Evolutionary conservation across 306 rosid genomes (phyloP), one percentile per base, ranked within the genome.

Genomic region (Pterocarpus santalinus): DNA sequence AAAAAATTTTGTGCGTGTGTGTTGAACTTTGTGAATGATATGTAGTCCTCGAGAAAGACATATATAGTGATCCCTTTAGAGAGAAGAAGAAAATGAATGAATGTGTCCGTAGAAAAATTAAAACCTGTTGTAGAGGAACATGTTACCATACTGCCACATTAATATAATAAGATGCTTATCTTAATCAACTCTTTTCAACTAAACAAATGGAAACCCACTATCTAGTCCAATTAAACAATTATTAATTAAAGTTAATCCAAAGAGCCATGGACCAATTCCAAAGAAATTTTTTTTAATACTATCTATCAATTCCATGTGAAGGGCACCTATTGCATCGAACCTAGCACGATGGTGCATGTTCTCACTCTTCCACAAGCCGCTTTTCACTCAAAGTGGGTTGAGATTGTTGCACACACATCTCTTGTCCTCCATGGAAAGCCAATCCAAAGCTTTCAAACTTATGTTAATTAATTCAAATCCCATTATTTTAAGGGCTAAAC

Each of bases 311-410:
- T 89, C 87, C 94, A 94, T 88, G 97, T 94, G 98, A 94, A 84
- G 82, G 47, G 90, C 92, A 90, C 90, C 89, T 72, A 84, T 82
- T 86, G 87, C 91, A 87, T 94, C 83, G 94, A 90, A 81, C 68
- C 73, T 72, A 85, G 87, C 97, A 87, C 86, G 85, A 91, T 82
- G 85, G 80, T 86, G 92, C 98, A 89, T 89, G 95, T 94, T 94
- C 87, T 81, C 86, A 69, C 81, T 87, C 87, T 73, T 84, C 69
- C 85, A 85, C 78, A 90, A 81, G 91, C 85, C 90, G 76, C 95
- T 92, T 91, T 90, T 87, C 86, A 51, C 89, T 86, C 90, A 70
- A 79, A 89, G 89, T 86, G 90, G 92, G 88, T 86, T 84, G 90
- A 87, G 86, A 90, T 87, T 87, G 89, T 89, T 87, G 89, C 91